A percentile compares a stretch with the other conserved stretches of the same genome.
Evolutionary conservation across 768 basidiomycete species (phyloP).

Genomic region (Tylopilus sp.): DNA sequence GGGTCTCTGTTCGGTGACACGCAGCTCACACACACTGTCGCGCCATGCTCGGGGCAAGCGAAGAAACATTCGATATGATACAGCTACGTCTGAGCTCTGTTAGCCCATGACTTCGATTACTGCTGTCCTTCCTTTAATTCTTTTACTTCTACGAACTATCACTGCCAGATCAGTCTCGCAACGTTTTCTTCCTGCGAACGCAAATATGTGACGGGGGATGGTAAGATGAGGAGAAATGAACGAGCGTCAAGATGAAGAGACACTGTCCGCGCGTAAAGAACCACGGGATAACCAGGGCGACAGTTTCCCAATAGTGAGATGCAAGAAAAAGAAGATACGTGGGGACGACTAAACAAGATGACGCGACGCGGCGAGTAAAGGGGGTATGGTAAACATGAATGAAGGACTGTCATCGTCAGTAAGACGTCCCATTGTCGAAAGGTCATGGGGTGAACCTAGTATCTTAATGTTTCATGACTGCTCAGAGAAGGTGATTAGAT

Average conservation of each 20-base stretch:
- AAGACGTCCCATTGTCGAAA: conserved; percentile 25
- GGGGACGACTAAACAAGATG: conserved; percentile 28
- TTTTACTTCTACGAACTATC: conserved; percentile 24
- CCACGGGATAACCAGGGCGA: conserved; percentile 17
- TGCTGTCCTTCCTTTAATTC: conserved; percentile 30
- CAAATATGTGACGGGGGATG: conserved; percentile 17
- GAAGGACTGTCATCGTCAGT: conserved; percentile 28
- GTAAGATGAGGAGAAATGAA: conserved; percentile 8
- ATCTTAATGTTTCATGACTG: conserved; percentile 25
- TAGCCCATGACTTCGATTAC: conserved; percentile 29
- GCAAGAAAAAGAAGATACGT: conserved; percentile 17
- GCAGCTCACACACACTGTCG: background rate
- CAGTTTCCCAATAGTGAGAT: conserved; percentile 17
- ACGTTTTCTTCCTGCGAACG: conserved; percentile 20
- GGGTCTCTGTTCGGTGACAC: background rate
- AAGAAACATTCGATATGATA: conserved; percentile 27
- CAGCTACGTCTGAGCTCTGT: conserved; percentile 22
- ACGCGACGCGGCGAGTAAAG: conserved; percentile 27
- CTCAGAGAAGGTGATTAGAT: conserved; percentile 20
- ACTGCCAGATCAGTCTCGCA: conserved; percentile 26
- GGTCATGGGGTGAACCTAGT: conserved; percentile 12
- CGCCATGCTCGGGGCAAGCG: background rate
- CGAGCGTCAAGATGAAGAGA: conserved; percentile 2
- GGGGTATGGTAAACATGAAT: conserved; percentile 31
- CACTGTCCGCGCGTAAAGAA: conserved; percentile 15